Evolutionary conservation across 345 rosid genomes (phyloP).

Genomic region (Turnera subulata): DNA sequence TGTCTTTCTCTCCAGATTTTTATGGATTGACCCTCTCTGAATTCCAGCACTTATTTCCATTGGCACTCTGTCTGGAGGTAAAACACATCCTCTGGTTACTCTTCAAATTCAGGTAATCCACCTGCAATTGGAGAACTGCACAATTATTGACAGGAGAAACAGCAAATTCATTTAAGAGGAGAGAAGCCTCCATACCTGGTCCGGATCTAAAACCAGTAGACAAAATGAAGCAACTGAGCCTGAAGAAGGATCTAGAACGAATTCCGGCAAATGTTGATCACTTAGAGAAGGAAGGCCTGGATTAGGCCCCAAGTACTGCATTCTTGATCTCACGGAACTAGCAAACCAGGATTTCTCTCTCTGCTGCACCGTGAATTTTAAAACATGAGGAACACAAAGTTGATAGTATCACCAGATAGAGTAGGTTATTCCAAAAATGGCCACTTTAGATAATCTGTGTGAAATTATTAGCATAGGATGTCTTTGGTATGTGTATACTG

Average conservation of each 20-base stretch:
- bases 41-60: slow-evolving; percentile 59
- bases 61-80: slow-evolving; percentile 33
- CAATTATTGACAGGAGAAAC: not conserved
- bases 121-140: slow-evolving; percentile 38
- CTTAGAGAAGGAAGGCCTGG: slow-evolving; percentile 55
- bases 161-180: not conserved
- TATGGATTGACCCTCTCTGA: slow-evolving; percentile 58
- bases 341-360: slow-evolving; percentile 80
- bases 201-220: slow-evolving; percentile 68
- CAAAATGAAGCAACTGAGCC: slow-evolving; percentile 66
- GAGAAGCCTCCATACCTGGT: slow-evolving; percentile 47
- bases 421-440: not conserved
- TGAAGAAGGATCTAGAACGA: slow-evolving; percentile 50
- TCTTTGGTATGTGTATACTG: too few relatives aligned
- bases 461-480: too few relatives aligned
- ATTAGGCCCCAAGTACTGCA: slow-evolving; percentile 55
- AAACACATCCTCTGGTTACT: slow-evolving; percentile 58
- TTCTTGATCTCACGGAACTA: slow-evolving; percentile 60
- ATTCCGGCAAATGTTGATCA: slow-evolving; percentile 36
- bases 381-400: slow-evolving; percentile 2
- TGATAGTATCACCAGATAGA: too few relatives aligned
- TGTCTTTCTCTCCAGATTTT: too few relatives aligned
- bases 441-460: too few relatives aligned
- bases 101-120: slow-evolving; percentile 88
- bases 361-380: slow-evolving; percentile 40